Evolutionary conservation across 2,329 filamentous ascomycete genomes (phyloP).

Genomic region (Colletotrichum paranaense): DNA sequence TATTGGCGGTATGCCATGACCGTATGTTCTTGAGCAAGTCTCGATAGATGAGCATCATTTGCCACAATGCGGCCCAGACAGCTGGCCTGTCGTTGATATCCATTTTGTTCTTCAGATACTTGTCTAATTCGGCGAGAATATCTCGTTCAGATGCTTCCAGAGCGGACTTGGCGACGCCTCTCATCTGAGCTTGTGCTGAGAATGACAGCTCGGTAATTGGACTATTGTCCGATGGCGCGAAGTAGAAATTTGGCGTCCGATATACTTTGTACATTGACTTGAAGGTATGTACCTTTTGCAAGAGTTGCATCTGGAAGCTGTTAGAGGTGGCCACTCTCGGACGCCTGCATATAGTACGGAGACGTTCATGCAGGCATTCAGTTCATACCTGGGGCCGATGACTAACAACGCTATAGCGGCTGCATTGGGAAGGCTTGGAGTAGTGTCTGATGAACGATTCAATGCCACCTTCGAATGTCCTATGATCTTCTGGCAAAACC

Average conservation of each 20-base stretch:
- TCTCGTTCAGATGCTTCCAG: conserved; percentile 51
- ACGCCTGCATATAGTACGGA: too few relatives aligned
- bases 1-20: not conserved
- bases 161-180: conserved; percentile 51
- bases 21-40: conserved; percentile 47
- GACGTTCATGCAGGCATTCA: not conserved
- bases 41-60: conserved; percentile 60
- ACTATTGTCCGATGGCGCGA: not conserved
- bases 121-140: conserved; percentile 53
- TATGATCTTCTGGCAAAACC: not conserved
- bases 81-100: conserved; percentile 51
- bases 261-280: not conserved
- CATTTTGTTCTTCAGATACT: conserved; percentile 42
- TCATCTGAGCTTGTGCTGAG: conserved; percentile 54
- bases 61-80: conserved; percentile 62
- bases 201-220: conserved; percentile 43
- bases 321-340: not conserved
- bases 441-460: conserved; percentile 20
- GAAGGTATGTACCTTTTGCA: not conserved
- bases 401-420: not conserved
- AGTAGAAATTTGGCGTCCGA: not conserved
- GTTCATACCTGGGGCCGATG: not conserved
- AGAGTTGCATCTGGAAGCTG: not conserved
- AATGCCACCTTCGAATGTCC: conserved; percentile 21
- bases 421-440: not conserved